A percentile compares a stretch with the other conserved stretches of the same genome.
Conservation (phyloP, 441 rosid species). For the Pelargonium myrrhifolium region DNA sequence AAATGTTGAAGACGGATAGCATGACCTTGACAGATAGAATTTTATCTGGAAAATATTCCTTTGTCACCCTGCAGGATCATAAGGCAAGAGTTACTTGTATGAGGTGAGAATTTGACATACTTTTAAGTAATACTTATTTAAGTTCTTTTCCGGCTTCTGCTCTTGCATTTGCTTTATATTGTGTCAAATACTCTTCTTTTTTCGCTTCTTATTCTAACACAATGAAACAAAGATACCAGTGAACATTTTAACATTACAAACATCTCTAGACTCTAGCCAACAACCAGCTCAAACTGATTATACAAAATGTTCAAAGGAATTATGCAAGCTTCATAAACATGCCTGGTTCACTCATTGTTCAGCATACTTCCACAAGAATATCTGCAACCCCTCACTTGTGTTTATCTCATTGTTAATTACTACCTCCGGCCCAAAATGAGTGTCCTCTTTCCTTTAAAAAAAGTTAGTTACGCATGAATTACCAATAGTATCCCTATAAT, state of each 20-base stretch:
- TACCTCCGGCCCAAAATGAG: no score
- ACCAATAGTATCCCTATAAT: no score
- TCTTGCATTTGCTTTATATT: neutral
- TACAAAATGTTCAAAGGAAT: neutral
- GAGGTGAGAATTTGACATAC: conserved; percentile 34
- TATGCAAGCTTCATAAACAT: neutral
- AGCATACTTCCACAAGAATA: neutral
- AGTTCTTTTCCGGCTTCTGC: neutral
- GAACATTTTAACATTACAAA: neutral
- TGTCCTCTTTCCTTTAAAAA: no score
- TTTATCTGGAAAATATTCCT: conserved; percentile 19
- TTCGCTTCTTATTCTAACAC: neutral
- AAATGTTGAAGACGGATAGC: conserved; percentile 16
- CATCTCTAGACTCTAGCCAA: neutral
- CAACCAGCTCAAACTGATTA: neutral
- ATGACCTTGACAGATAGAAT: conserved; percentile 11
- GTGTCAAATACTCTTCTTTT: neutral
- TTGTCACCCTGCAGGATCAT: conserved; percentile 31
- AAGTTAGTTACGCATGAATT: no score
- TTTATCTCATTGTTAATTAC: no score
- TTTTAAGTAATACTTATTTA: neutral
- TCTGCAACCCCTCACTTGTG: neutral
- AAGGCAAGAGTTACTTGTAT: conserved; percentile 60
- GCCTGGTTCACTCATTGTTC: neutral
- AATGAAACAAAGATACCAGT: neutral